Percentiles rank a stretch among this genome's conserved stretches.
phyloP scores from a whole-genome alignment of 2,329 filamentous ascomycete genomes.

The Talaromyces sp. region DNA sequence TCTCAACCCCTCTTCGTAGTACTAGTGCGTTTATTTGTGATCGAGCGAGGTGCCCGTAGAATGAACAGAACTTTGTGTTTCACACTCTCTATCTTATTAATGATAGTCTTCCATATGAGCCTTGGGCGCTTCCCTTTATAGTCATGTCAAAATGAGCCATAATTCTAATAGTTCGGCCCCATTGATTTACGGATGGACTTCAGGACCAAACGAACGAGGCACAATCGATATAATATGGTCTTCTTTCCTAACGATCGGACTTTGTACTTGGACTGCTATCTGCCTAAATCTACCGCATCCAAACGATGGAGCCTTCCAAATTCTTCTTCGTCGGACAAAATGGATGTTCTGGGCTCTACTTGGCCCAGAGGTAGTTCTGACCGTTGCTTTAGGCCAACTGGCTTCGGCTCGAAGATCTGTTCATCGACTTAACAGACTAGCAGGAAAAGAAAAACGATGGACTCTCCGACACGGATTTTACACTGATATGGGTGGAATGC shows the following conservation, averaged over 20 bases:
- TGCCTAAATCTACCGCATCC: background rate
- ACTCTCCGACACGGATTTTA: background rate
- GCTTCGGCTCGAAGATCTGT: background rate
- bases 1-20: too few species aligned
- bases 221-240: slow-evolving; percentile 2
- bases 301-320: background rate
- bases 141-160: too few species aligned
- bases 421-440: background rate
- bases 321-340: background rate
- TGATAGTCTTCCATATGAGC: too few species aligned
- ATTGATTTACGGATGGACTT: background rate
- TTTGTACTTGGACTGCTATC: slow-evolving; percentile 3
- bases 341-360: slow-evolving; percentile 3
- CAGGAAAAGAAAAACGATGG: background rate
- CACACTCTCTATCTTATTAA: too few species aligned
- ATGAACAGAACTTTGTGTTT: too few species aligned
- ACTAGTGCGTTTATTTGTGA: too few species aligned
- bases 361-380: background rate
- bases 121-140: too few species aligned
- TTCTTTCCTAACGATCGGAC: background rate
- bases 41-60: too few species aligned
- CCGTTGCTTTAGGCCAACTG: background rate
- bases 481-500: background rate
- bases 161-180: background rate
- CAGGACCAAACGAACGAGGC: background rate